Evolutionary conservation across 129 eudicot species (phyloP).

Genomic region (Daucus carota): DH1_v3.0 NC_030384.2:27930501-27931000

Average conservation of each 20-base stretch:
- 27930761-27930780: slow-evolving; percentile 97
- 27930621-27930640: slow-evolving; percentile 83
- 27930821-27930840: slow-evolving; percentile 72
- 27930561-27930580: slow-evolving; percentile 95
- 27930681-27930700: slow-evolving; percentile 71
- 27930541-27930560: slow-evolving; percentile 92
- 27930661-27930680: slow-evolving; percentile 89
- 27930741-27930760: slow-evolving; percentile 57
- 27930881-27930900: slow-evolving; percentile 86
- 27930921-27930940: slow-evolving; percentile 74
- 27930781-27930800: slow-evolving; percentile 90
- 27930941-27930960: slow-evolving; percentile 61
- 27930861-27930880: slow-evolving; percentile 83
- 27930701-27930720: slow-evolving; percentile 37
- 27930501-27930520: slow-evolving; percentile 76
- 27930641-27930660: slow-evolving; percentile 90
- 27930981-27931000: slow-evolving; percentile 53
- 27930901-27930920: slow-evolving; percentile 98
- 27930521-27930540: slow-evolving; percentile 87
- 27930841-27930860: slow-evolving; percentile 78
- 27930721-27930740: slow-evolving; percentile 35
- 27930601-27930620: slow-evolving; percentile 96
- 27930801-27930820: slow-evolving; percentile 95
- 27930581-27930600: slow-evolving; percentile 88
- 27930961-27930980: slow-evolving; percentile 61